These are phyloP conservation scores for Cyclotella atomus DNA, from an alignment of 108 stramenopile genomes.

Conservation along the genomic window DNA sequence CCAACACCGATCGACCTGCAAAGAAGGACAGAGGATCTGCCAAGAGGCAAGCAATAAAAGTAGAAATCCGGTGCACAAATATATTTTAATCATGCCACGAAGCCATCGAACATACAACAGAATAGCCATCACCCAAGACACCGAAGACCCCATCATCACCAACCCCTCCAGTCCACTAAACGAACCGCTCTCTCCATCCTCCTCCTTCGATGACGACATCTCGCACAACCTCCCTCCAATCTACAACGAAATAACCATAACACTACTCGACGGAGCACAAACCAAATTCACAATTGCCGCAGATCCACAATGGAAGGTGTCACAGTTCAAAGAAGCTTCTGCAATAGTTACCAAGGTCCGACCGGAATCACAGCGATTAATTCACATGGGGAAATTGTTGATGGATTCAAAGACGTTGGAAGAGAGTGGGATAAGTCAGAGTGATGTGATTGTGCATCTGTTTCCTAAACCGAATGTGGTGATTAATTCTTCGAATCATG, in stretches of 20 bases:
- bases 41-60: no score
- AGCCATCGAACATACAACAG: conserved; percentile 32
- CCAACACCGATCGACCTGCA: no score
- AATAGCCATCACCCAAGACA: conserved; percentile 13
- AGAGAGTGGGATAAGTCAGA: conserved; percentile 54
- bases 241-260: conserved; percentile 46
- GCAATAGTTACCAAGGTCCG: conserved; percentile 64
- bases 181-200: conserved; percentile 26
- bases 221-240: conserved; percentile 19
- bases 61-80: no score
- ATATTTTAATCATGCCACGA: conserved; percentile 34
- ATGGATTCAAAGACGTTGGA: conserved; percentile 49
- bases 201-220: conserved; percentile 22
- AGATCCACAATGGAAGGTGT: conserved; percentile 58
- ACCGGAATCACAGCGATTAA: conserved; percentile 68
- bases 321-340: conserved; percentile 51
- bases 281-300: conserved; percentile 67
- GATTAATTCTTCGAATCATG: conserved; percentile 24
- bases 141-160: not conserved
- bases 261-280: conserved; percentile 72
- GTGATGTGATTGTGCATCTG: conserved; percentile 72
- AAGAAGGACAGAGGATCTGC: no score
- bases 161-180: conserved; percentile 10
- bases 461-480: conserved; percentile 87
- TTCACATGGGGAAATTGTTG: conserved; percentile 76